Evolutionary conservation across 106 monocot genomes (phyloP), one percentile per base, ranked within the genome.

Genomic region (Dendrobium catenatum): DNA sequence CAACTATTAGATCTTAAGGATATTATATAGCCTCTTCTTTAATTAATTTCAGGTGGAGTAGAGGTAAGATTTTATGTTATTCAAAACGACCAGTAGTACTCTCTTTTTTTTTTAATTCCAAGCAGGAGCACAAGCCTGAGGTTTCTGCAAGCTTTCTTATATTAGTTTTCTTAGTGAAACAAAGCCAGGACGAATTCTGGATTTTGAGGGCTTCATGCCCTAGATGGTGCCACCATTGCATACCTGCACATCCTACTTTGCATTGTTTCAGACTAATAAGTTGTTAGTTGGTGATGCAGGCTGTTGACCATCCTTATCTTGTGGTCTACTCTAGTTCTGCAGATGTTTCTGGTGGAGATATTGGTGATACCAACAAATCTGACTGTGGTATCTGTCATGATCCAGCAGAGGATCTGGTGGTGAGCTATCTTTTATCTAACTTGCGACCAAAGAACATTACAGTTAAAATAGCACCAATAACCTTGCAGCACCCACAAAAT

Each of bases 301-400:
- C 96, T 51, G 91, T 93, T 73, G 91, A 96, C 81, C 96, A 96
- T 88, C 96, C 96, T 37, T 96, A 96, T 76, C 96, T 96, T 75
- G 93, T 96, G 66, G 77, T 93, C 67, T 91, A 88, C 87, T 89
- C 95, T 55, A 84, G 81, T 74, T 88, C 86, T 82, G 77, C 79
- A 15, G 88, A 86, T 42, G 58, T 54, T 72, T 6, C 66, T 33
- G 81, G 78, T 59, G 83, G 55, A 85, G 42, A 4, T 41, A 83
- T 73, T 24, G 81, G 84, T 76, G 55, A 33, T 29, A 11, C 33
- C 75, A 55, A n/a, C n/a, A 24, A 55, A 67, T 42, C 76, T 49
- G 58, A 73, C 43, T 96, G 96, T 83, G 89, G 90, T 75, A 80
- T 93, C 55, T 96, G 96, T 77, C 86, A 93, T 81, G 81, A 88